Evolutionary conservation across 805 yeast genomes (phyloP).

Genomic region (Candida hungchunana): DNA sequence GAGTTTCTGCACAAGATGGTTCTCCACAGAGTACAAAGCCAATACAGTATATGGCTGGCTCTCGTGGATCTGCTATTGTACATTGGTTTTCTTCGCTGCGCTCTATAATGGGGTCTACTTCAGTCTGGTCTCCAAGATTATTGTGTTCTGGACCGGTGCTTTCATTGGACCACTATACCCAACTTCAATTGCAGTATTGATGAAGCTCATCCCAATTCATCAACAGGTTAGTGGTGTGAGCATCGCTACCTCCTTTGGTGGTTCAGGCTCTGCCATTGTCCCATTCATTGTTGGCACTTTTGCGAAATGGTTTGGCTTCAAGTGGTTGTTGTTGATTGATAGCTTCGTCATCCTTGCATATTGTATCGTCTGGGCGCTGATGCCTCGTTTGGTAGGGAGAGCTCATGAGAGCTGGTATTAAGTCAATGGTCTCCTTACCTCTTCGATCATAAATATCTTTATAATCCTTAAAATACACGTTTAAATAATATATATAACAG

Average conservation of each 20-base stretch:
- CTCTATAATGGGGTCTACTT: constrained; percentile 6
- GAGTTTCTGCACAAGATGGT: constrained; percentile 49
- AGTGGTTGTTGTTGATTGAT: constrained; percentile 8
- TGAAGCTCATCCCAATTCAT: constrained; percentile 56
- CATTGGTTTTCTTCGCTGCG: constrained; percentile 16
- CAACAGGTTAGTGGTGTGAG: constrained; percentile 68
- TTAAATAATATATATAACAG: neutral
- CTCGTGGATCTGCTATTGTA: constrained; percentile 29
- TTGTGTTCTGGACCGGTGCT: constrained; percentile 44
- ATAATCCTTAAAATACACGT: constrained; percentile 1
- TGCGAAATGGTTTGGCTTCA: constrained; percentile 14
- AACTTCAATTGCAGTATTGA: constrained; percentile 60
- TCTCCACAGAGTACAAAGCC: constrained; percentile 39
- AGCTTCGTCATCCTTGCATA: constrained; percentile 8
- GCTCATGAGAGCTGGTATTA: too few species aligned
- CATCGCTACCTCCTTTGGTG: constrained; percentile 49
- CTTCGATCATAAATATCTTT: too few species aligned
- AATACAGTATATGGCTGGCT: constrained; percentile 30
- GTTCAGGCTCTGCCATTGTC: constrained; percentile 23
- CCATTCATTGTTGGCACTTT: constrained; percentile 44
- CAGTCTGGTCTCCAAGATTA: constrained; percentile 5
- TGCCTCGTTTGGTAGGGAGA: constrained; percentile 6
- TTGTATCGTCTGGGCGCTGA: constrained; percentile 9
- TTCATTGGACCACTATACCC: constrained; percentile 72
- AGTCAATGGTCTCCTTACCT: too few species aligned